Evolutionary conservation across 148 eudicot genomes (phyloP).

Genomic region (Spergularia marina): DNA sequence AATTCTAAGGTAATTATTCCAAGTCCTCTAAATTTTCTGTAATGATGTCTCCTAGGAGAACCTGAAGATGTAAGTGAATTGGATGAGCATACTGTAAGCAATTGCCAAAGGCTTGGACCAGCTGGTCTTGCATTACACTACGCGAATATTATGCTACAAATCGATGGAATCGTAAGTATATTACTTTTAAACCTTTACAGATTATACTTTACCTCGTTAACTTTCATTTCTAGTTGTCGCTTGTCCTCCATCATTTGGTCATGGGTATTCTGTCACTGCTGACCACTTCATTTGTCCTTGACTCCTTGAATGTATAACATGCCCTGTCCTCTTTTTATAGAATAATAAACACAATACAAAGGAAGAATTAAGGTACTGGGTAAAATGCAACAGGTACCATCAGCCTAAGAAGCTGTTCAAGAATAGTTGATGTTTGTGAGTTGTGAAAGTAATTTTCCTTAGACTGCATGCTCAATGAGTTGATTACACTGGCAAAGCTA

Average conservation of each 20-base stretch:
- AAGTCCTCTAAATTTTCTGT: neutral
- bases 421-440: neutral
- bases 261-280: neutral
- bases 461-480: neutral
- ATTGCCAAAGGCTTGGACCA: slow-evolving; percentile 38
- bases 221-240: neutral
- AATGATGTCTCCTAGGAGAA: slow-evolving; percentile 20
- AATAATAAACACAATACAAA: neutral
- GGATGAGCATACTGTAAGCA: slow-evolving; percentile 22
- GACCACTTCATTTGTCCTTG: neutral
- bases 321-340: neutral
- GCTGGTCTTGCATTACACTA: slow-evolving; percentile 50
- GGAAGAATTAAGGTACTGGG: neutral
- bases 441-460: neutral
- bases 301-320: neutral
- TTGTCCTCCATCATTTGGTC: neutral
- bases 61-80: slow-evolving; percentile 23
- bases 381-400: neutral
- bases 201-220: neutral
- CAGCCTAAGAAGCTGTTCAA: neutral
- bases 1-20: neutral
- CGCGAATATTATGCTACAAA: slow-evolving; percentile 45
- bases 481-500: neutral
- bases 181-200: neutral
- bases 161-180: slow-evolving; percentile 46